These are phyloP conservation scores for Debaryomycetaceae sp. DNA, from an alignment of 1,139 yeast species.

Conservation along the genomic window DNA sequence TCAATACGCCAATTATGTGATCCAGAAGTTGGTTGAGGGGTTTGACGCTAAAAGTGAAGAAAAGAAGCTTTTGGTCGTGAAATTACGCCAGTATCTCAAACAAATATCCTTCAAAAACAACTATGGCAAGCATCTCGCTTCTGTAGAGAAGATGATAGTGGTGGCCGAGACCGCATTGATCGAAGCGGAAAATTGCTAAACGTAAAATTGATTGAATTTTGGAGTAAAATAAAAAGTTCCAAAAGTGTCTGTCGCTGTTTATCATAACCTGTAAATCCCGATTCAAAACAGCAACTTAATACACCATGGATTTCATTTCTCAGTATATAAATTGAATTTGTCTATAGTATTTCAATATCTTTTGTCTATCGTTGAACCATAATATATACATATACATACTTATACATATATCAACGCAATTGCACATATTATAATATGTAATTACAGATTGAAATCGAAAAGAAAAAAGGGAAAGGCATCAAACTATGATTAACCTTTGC, in stretches of 20 bases:
- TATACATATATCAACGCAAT: neutral
- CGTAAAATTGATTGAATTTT: neutral
- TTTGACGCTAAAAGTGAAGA: conserved; percentile 63
- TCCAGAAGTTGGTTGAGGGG: conserved; percentile 88
- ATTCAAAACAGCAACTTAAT: too few relatives aligned
- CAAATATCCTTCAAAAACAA: conserved; percentile 52
- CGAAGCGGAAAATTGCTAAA: conserved; percentile 29
- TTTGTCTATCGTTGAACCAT: neutral
- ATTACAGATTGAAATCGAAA: too few relatives aligned
- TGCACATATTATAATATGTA: neutral
- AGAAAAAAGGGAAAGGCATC: too few relatives aligned
- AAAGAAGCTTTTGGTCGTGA: conserved; percentile 56
- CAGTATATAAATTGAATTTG: neutral
- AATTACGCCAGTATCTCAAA: conserved; percentile 60
- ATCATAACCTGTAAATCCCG: neutral
- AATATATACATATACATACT: neutral
- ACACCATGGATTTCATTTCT: neutral
- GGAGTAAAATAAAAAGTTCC: neutral
- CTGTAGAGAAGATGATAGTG: conserved; percentile 74
- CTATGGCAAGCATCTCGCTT: conserved; percentile 82
- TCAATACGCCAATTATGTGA: conserved; percentile 95
- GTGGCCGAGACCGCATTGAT: conserved; percentile 50
- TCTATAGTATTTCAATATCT: neutral
- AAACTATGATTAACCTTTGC: too few relatives aligned
- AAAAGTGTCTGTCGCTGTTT: neutral